These are phyloP conservation scores for Aspergillus egyptiacus DNA, from an alignment of 495 filamentous ascomycete species.

Conservation along the genomic window DNA sequence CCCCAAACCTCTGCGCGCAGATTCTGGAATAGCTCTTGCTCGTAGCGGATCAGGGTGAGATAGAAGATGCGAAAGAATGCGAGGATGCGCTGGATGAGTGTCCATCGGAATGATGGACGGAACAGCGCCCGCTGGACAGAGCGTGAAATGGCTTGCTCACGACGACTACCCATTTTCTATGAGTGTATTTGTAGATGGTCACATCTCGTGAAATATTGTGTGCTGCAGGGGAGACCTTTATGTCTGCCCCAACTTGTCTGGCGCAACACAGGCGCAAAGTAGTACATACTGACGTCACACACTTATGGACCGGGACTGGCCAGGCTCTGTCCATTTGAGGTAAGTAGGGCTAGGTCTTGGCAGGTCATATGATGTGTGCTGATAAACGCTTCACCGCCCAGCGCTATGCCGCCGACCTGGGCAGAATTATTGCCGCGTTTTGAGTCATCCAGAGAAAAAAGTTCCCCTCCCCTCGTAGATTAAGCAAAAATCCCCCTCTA, in stretches of 20 bases:
- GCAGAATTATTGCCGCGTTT: too few relatives aligned
- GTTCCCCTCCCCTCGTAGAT: slow-evolving; percentile 19
- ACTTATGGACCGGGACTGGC: neutral
- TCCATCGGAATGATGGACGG: slow-evolving; percentile 24
- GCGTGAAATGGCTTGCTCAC: slow-evolving; percentile 27
- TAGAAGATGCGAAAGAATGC: slow-evolving; percentile 34
- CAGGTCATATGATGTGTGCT: slow-evolving; percentile 1
- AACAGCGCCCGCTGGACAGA: slow-evolving; percentile 33
- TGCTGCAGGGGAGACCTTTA: too few relatives aligned
- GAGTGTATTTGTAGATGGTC: neutral
- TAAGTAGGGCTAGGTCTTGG: slow-evolving; percentile 14
- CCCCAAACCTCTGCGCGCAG: slow-evolving; percentile 42
- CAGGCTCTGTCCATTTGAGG: neutral
- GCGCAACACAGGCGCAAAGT: neutral
- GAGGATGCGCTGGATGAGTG: slow-evolving; percentile 22
- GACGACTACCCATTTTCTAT: slow-evolving; percentile 26
- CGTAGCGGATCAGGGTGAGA: slow-evolving; percentile 30
- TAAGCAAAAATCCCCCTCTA: slow-evolving; percentile 26
- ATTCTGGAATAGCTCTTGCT: slow-evolving; percentile 21
- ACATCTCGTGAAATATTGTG: too few relatives aligned
- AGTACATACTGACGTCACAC: slow-evolving; percentile 4
- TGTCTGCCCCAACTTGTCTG: too few relatives aligned
- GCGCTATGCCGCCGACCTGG: slow-evolving; percentile 12
- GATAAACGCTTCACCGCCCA: slow-evolving; percentile 31
- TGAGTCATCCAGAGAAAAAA: slow-evolving; percentile 34